Evolutionary conservation across 352 stramenopile genomes (phyloP).

Genomic region (Thalassiosira hispida): DNA sequence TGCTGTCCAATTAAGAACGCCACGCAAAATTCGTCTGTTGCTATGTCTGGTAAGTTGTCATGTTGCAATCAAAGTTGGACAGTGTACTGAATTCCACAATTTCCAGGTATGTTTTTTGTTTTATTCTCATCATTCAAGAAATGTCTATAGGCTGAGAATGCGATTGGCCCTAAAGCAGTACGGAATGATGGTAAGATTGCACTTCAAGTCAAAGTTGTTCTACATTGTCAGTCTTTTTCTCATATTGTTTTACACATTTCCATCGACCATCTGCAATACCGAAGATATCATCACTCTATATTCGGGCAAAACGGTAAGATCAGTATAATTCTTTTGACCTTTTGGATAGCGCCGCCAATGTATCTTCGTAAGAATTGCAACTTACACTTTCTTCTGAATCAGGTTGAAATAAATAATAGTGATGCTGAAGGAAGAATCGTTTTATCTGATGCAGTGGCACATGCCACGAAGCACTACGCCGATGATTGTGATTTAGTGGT

Average conservation of each 20-base stretch:
- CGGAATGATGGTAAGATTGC: slow-evolving; percentile 85
- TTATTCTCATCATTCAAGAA: not conserved
- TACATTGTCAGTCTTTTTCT: too few species aligned
- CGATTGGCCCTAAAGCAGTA: slow-evolving; percentile 89
- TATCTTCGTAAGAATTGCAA: not conserved
- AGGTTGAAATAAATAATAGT: slow-evolving; percentile 96
- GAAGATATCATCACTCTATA: slow-evolving; percentile 91
- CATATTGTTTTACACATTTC: too few species aligned
- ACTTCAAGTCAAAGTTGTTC: too few species aligned
- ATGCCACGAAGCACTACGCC: slow-evolving; percentile 91
- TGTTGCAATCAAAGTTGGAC: not conserved
- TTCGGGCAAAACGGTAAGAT: slow-evolving; percentile 89
- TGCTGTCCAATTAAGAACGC: slow-evolving; percentile 74
- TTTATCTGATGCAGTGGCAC: slow-evolving; percentile 92
- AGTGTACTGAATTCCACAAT: not conserved
- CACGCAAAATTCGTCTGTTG: slow-evolving; percentile 85
- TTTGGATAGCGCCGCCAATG: too few species aligned
- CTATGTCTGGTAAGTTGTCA: slow-evolving; percentile 84
- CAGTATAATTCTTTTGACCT: not conserved
- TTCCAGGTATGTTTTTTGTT: not conserved
- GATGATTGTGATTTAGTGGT: slow-evolving; percentile 87
- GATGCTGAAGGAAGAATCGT: slow-evolving; percentile 95
- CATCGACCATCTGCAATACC: not conserved
- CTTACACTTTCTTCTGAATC: not conserved
- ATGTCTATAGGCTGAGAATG: slow-evolving; percentile 88